Base-by-base conservation (phyloP, 805 yeast genomes). In the Saturnispora ahearnii region DNA sequence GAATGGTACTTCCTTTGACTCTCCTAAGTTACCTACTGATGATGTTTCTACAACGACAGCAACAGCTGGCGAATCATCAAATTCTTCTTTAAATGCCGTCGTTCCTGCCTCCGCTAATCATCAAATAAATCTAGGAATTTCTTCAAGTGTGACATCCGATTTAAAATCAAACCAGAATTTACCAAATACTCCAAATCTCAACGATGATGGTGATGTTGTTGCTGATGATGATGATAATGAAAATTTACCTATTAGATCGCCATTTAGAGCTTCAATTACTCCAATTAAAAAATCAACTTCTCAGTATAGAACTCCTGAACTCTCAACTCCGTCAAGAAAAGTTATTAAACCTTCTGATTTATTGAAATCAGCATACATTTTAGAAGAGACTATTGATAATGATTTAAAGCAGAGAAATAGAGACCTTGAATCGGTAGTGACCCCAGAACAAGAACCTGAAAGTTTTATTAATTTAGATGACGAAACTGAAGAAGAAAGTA, bases 171-270 rank as follows among this genome's bases (percentile, higher is more conserved):
- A 21, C 6, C 44, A 30, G 29, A 37, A 13, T 40, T 36, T 47
- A 8, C 50, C 49, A 18, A 33, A 36, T 37, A 52, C 51, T 41
- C 54, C 54, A 9, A 36, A 21, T 36, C 40, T 36, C 31, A 21
- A 22, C 9, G 33, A 48, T 7, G 29, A 18, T 15, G 33, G 18
- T 18, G 18, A 18, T 18, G 18, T 18, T 18, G 18, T 18, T 18
- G 18, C 18, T 18, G 33, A 44, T 7, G 29, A 18, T 15, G 33
- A 22, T 10, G 33, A 48, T 7, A 26, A 18, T 15, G 33, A 28
- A 4, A 21, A 7, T 42, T 21, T 42, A 33, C 68, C 69, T 12
- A 40, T 62, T 15, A 56, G 68, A 47, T 65, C 69, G 13, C 69
- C 69, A 2, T 57, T 55, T 40, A 55, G 67, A 45, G 28, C 49